Percentiles rank a stretch among this genome's conserved stretches.
phyloP scores from a whole-genome alignment of 495 filamentous ascomycete species.

The Neurospora sp. region DNA sequence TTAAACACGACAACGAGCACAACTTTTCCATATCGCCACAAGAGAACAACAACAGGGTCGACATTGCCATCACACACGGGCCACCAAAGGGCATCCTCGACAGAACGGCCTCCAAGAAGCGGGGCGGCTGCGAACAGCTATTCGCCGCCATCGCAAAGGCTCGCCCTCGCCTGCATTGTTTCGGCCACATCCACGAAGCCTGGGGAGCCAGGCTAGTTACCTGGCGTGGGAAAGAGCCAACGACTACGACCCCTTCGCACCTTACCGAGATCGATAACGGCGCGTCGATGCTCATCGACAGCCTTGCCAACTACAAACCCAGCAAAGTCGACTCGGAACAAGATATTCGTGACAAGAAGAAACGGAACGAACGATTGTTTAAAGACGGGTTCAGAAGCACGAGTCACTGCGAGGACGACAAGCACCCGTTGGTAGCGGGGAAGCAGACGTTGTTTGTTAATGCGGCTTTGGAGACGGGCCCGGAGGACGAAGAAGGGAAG shows the following conservation, averaged over 20 bases:
- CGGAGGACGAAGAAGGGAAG: conserved; percentile 25
- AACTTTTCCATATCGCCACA: conserved; percentile 30
- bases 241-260: conserved; percentile 24
- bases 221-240: conserved; percentile 36
- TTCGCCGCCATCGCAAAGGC: conserved; percentile 44
- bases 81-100: conserved; percentile 55
- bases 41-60: conserved; percentile 26
- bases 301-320: conserved; percentile 26
- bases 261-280: conserved; percentile 28
- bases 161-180: conserved; percentile 53
- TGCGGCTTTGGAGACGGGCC: conserved; percentile 40
- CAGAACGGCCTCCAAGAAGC: conserved; percentile 16
- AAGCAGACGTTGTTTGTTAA: conserved; percentile 64
- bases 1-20: conserved; percentile 39
- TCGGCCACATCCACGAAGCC: conserved; percentile 66
- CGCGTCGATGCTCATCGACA: conserved; percentile 33
- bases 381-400: conserved; percentile 9
- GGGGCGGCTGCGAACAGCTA: conserved; percentile 47
- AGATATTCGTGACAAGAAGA: not conserved
- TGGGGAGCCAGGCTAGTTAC: conserved; percentile 55
- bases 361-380: not conserved
- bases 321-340: conserved; percentile 7
- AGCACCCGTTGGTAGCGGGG: conserved; percentile 31
- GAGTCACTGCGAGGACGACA: conserved; percentile 26
- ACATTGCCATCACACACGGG: conserved; percentile 66